A percentile compares a stretch with the other conserved stretches of the same genome.
These are phyloP conservation scores for Eustoma russellianum DNA, from an alignment of 257 asterid species.

Conservation along the genomic window DNA sequence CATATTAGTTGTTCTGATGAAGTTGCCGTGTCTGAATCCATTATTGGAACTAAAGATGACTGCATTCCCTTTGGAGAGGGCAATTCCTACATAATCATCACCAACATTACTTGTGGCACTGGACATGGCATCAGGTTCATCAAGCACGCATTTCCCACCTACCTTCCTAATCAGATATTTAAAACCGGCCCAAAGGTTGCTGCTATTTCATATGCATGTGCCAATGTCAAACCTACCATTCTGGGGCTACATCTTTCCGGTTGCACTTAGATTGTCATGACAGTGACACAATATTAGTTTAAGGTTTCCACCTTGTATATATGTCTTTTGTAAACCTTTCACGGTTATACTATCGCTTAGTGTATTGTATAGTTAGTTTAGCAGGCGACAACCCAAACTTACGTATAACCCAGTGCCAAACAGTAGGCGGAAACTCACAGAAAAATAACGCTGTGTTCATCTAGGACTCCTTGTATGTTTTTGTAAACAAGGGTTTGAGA, in stretches of 20 bases:
- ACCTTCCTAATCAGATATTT: slow-evolving; percentile 1
- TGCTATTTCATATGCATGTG: slow-evolving; percentile 19
- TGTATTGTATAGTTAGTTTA: too few species aligned
- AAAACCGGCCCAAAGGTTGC: slow-evolving; percentile 10
- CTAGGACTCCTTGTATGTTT: too few species aligned
- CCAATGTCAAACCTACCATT: slow-evolving; percentile 16
- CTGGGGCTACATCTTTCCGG: slow-evolving; percentile 22
- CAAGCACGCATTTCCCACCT: not conserved
- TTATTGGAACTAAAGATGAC: slow-evolving; percentile 36
- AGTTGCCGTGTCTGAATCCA: slow-evolving; percentile 5
- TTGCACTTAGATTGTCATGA: not conserved
- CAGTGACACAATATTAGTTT: too few species aligned
- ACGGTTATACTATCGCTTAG: too few species aligned
- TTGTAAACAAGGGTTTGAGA: too few species aligned
- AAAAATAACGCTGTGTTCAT: too few species aligned
- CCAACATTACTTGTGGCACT: slow-evolving; percentile 37
- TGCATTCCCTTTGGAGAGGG: slow-evolving; percentile 52
- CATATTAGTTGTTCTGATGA: slow-evolving; percentile 8
- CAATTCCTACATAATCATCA: slow-evolving; percentile 18
- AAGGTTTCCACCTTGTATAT: too few species aligned
- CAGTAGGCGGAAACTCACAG: too few species aligned
- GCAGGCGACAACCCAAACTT: too few species aligned
- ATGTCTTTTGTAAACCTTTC: too few species aligned
- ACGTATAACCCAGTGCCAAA: too few species aligned
- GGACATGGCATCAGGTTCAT: slow-evolving; percentile 55